Base-by-base conservation (phyloP, 2,329 filamentous ascomycete species). In the Sodiomyces alkalinus region DNA sequence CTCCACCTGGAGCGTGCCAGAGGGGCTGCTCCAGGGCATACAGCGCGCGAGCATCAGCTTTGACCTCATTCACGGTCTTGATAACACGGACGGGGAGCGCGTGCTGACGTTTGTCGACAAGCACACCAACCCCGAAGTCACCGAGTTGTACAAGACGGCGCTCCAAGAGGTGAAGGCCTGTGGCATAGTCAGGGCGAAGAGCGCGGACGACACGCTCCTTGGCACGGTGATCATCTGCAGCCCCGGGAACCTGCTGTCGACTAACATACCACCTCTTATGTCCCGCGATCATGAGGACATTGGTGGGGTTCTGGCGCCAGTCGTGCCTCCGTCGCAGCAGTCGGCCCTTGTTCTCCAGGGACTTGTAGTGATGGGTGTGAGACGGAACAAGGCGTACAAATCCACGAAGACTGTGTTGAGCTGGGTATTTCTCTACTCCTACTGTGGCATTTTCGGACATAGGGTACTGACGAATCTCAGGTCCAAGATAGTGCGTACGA, bases 221-320 rank as follows among this genome's bases (percentile, higher is more conserved):
- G 83, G 81, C 1, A 86, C 77, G 2, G 73, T 92, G 10, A 75
- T 92, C 36, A 69, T 92, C 22, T 86, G 80, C 54, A 77, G 74
- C 39, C 69, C 69, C 26, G 68, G 70, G 24, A 81, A 79, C 30
- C 59, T 63, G 9, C 55, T 92, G 26, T 69, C 74, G 6, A 71
- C 72, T 17, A 76, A 74, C 41, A 65, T 90, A 28, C 81, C 83
- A 0, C 60, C 69, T 1, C 56, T 90, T 36, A 64, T 70, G 33
- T 68, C 75, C 17, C 52, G 58, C 6, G 60, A 62, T 13, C 62
- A 66, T 24, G 56, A 67, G 26, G 53, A 60, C 3, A 66, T 77
- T 5, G 80, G 81, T 4, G 83, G 82, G 6, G 82, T 92, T 25
- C 74, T 85, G 10, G 81, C 79, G 14, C 81, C 81, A 0, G 71